Base-by-base conservation (phyloP, 2,329 filamentous ascomycete species). In the Aspergillus sp. region DNA sequence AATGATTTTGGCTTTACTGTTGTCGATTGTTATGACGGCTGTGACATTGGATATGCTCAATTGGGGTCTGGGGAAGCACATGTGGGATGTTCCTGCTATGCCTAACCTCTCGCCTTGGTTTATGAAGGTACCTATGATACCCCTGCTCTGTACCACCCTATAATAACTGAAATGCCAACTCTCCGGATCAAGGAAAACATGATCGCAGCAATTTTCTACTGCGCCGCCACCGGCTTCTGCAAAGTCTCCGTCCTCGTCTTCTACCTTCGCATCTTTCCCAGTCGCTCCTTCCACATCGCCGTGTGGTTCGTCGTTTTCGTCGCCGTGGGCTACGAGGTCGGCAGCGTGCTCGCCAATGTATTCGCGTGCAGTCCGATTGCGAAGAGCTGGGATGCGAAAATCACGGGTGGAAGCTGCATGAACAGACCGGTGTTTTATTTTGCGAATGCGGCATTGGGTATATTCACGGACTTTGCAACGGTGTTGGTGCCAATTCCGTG, bases 201-300 rank as follows among this genome's bases (percentile, higher is more conserved):
- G 3, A 48, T 59, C 17, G 57, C 61, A n/a, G 58, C 58, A 7
- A 60, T 64, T 7, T 39, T 64, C 20, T 65, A 65, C 49, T 59
- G 59, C 41, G 54, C 56, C 15, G 60, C 54, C 5, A 61, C 60
- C 10, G 63, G 60, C 4, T 60, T 63, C 44, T 56, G 59, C 22
- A 66, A 65, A 44, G 50, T 62, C 32, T 63, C 63, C 7, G 61
- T 66, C 20, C 56, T 66, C 12, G 25, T 65, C 6, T 60, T 59
- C 37, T 63, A 62, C 44, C 49, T 56, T 13, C 59, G 58, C 43
- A 61, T 67, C 41, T 64, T 63, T 44, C 62, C 62, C 4, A 58
- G 55, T 15, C 51, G 52, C 7, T 54, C 51, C 27, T 60, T 64
- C 43, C 58, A 59, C 22, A 33, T 53, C 4, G 54, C 52, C 7